A percentile compares a stretch with the other conserved stretches of the same genome.
Evolutionary conservation across 352 stramenopile genomes (phyloP).

Genomic region (Phytophthora fragariaefolia): DNA sequence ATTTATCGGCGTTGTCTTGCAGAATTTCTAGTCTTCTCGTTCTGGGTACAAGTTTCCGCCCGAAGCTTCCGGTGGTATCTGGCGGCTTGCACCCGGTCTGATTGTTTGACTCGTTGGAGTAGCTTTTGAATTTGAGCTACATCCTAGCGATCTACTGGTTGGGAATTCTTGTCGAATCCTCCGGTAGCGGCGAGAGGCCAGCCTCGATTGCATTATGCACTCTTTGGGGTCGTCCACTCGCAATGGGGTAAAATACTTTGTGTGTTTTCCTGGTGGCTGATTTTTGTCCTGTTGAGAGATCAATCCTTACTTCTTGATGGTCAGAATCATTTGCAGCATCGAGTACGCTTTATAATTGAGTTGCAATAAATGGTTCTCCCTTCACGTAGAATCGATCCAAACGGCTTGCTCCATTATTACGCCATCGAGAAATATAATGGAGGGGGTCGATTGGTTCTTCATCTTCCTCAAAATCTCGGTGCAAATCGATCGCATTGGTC

Average conservation of each 20-base stretch:
- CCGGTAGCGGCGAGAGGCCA: background rate
- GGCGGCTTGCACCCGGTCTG: too few species aligned
- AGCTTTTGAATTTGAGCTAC: background rate
- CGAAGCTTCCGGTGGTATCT: background rate
- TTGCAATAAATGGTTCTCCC: background rate
- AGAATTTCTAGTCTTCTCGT: too few species aligned
- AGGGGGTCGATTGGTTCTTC: background rate
- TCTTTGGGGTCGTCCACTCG: background rate
- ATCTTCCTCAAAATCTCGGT: background rate
- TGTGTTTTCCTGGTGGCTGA: background rate
- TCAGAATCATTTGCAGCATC: background rate
- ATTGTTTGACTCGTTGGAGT: background rate
- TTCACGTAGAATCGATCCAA: background rate
- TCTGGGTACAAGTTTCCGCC: background rate
- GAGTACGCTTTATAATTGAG: background rate
- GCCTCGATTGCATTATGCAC: background rate
- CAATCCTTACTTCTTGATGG: background rate
- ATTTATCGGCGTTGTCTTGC: too few species aligned
- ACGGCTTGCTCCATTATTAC: background rate
- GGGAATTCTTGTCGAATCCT: background rate
- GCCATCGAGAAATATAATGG: background rate
- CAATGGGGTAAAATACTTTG: background rate
- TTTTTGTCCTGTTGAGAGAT: background rate
- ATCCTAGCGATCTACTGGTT: background rate
- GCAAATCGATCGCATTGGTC: background rate